Evolutionary conservation across 2,329 filamentous ascomycete species (phyloP).

Genomic region (Fusarium sp.): DNA sequence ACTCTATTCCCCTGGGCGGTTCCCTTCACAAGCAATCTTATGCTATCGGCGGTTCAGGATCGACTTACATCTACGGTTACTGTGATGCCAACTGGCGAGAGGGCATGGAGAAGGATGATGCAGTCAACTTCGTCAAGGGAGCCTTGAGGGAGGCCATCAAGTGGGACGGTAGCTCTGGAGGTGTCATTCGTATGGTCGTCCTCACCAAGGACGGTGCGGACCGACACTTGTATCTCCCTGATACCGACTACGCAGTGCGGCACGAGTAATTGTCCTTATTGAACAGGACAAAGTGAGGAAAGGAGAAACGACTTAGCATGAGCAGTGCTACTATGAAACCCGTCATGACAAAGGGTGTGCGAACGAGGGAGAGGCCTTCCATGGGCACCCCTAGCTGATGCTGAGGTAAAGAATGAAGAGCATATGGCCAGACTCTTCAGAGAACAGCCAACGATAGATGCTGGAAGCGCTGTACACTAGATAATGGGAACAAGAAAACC

Average conservation of each 20-base stretch:
- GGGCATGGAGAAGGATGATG: constrained; percentile 91
- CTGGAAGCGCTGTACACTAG: constrained; percentile 44
- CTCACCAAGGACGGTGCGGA: constrained; percentile 89
- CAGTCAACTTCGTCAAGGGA: constrained; percentile 91
- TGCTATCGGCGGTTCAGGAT: constrained; percentile 94
- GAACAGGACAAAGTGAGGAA: constrained; percentile 32
- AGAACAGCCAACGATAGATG: constrained; percentile 17
- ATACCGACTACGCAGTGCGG: constrained; percentile 83
- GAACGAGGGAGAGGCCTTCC: constrained; percentile 8
- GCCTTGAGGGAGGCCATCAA: constrained; percentile 95
- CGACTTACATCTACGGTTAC: constrained; percentile 99
- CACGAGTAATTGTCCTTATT: constrained; percentile 61
- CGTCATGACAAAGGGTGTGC: constrained; percentile 23
- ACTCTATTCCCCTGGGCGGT: constrained; percentile 94
- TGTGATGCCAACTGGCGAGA: constrained; percentile 97
- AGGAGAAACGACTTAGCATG: constrained; percentile 12
- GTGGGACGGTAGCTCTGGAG: constrained; percentile 98
- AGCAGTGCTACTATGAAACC: constrained; percentile 25
- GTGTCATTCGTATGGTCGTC: constrained; percentile 98
- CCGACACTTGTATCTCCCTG: constrained; percentile 94
- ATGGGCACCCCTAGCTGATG: constrained; percentile 1
- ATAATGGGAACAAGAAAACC: constrained; percentile 42
- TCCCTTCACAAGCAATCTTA: constrained; percentile 98
- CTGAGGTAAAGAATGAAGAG: constrained; percentile 13
- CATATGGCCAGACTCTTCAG: constrained; percentile 12